Conservation (phyloP, 2,329 filamentous ascomycete genomes). For the Venturia oleaginea region DNA sequence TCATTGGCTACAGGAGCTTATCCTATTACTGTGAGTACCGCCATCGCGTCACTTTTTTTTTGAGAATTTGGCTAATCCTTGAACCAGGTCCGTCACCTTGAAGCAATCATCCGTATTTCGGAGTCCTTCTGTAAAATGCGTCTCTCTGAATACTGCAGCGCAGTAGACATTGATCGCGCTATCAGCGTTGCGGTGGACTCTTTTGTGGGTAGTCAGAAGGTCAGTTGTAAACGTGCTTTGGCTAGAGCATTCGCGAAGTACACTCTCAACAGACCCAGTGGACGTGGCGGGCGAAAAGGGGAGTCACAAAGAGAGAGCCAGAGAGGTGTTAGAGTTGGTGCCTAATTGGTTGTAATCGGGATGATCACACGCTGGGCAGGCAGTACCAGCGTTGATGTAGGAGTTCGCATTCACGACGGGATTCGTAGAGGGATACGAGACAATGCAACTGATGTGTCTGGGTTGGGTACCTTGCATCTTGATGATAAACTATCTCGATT, state of each 20-base stretch:
- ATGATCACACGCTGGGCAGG: no score
- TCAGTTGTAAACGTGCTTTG: slow-evolving; percentile 94
- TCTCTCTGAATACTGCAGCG: slow-evolving; percentile 86
- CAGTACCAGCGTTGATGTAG: no score
- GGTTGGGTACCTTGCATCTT: no score
- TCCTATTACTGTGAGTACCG: slow-evolving; percentile 77
- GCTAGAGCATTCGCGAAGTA: slow-evolving; percentile 96
- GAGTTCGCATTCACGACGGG: no score
- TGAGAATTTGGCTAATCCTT: neutral
- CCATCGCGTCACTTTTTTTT: neutral
- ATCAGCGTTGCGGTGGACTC: slow-evolving; percentile 95
- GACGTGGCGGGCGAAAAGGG: neutral
- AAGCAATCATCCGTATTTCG: slow-evolving; percentile 92
- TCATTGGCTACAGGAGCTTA: slow-evolving; percentile 90
- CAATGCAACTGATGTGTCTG: no score
- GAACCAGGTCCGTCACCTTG: slow-evolving; percentile 79
- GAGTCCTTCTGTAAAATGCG: slow-evolving; percentile 97
- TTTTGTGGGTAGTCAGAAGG: slow-evolving; percentile 92
- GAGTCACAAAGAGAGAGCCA: neutral
- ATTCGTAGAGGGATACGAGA: no score
- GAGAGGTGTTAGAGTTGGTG: neutral
- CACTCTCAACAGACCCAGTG: slow-evolving; percentile 28
- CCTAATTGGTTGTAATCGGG: no score
- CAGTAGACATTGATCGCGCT: slow-evolving; percentile 87
- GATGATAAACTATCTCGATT: no score